Base-by-base conservation (phyloP, 768 basidiomycete genomes). In the Boletus sp. region DNA sequence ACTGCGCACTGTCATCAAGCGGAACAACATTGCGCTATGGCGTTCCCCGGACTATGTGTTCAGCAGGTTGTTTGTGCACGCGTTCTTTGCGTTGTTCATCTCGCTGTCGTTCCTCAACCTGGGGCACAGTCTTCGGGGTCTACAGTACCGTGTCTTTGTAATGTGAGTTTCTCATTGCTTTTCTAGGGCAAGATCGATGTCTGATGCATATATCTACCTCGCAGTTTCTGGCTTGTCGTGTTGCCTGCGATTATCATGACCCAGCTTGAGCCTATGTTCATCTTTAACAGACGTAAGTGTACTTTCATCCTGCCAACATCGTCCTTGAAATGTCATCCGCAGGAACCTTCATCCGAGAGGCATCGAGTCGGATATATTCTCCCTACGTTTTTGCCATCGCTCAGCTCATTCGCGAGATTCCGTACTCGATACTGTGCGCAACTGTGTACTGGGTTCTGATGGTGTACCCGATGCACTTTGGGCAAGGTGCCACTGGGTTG, bases 41-140 rank as follows among this genome's bases (percentile, higher is more conserved):
- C 79, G 93, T 53, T 89, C 86, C 9, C 89, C 92, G 4, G 85
- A 92, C 60, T 95, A 94, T 68, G 84, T 91, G 49, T 94, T 87
- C 76, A 91, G 84, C 50, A 83, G 93, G 18, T 74, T 93, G 28
- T 92, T 92, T 70, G 82, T 89, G 15, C 87, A 89, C 61, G 77
- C 80, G 4, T 85, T 85, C 69, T 82, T 89, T 55, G 84, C 89
- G 14, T 73, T 90, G 12, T 84, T 84, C 68, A 78, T 92, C 57
- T 88, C 88, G 30, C 74, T 95, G 35, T 89, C 89, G 5, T 92
- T 92, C 81, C 74, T 96, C 53, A 83, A 87, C 64, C 75, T 94
- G 24, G 87, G 87, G 5, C 76, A 78, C 58, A 81, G 82, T 60
- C 50, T 80, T 56, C 77, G 86, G 54, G 88, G 87, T 44, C 71